Conservation (phyloP, 192 early-diverging fungal genomes). For the Irineochytrium annulatum region DNA sequence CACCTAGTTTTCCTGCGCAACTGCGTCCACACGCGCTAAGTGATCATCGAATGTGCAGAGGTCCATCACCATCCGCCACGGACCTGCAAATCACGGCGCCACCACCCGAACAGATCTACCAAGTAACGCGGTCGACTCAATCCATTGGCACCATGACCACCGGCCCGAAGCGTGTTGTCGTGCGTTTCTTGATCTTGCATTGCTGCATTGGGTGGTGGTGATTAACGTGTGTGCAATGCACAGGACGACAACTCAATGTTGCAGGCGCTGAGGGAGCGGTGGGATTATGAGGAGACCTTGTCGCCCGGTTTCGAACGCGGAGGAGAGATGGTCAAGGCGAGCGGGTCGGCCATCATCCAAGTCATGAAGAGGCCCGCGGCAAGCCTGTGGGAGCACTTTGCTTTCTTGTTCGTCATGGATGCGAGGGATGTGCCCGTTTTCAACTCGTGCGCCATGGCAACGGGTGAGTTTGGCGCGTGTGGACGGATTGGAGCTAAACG, state of each 20-base stretch:
- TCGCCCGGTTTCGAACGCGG: slow-evolving; percentile 18
- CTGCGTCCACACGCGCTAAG: too few species aligned
- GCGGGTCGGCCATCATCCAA: not conserved
- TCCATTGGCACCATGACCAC: too few species aligned
- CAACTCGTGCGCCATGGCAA: slow-evolving; percentile 15
- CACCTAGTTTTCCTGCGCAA: too few species aligned
- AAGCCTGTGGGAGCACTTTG: slow-evolving; percentile 18
- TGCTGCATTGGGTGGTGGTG: too few species aligned
- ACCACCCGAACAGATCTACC: too few species aligned
- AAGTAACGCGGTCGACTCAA: too few species aligned
- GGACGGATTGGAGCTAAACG: not conserved
- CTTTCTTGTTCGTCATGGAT: slow-evolving; percentile 22
- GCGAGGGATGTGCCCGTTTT: slow-evolving; percentile 17
- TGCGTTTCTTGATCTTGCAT: too few species aligned
- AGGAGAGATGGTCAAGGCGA: slow-evolving; percentile 1
- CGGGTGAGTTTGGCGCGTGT: not conserved
- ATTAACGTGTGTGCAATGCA: too few species aligned
- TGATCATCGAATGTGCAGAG: too few species aligned
- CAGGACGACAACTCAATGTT: slow-evolving; percentile 27
- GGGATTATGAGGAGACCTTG: slow-evolving; percentile 11
- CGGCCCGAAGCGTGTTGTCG: too few species aligned
- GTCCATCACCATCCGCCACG: too few species aligned
- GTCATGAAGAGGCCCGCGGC: slow-evolving; percentile 8
- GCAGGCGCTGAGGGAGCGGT: slow-evolving; percentile 23
- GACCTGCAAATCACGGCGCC: too few species aligned